Percentiles rank a stretch among this genome's conserved stretches.
Conservation (phyloP, 2,329 filamentous ascomycete genomes). For the Mycosphaerella sp. region DNA sequence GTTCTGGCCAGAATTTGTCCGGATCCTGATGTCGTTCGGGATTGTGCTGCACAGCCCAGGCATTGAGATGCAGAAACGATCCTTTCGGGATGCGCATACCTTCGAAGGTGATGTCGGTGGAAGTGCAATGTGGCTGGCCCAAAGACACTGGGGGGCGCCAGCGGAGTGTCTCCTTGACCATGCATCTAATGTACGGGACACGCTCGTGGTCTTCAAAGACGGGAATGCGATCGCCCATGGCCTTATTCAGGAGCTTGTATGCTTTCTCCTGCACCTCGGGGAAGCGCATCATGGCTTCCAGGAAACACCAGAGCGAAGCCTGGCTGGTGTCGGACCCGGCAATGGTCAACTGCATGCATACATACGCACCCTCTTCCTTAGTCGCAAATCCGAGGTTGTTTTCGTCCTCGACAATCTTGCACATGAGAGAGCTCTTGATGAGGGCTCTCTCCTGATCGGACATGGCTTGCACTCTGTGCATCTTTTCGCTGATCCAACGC, state of each 20-base stretch:
- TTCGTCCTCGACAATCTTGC: too few species aligned
- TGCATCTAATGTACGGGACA: background rate
- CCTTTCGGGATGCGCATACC: background rate
- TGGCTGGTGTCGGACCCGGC: background rate
- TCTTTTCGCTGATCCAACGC: too few species aligned
- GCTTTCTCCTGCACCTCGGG: background rate
- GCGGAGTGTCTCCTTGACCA: background rate
- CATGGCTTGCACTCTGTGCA: too few species aligned
- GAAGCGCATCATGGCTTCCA: background rate
- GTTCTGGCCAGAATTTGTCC: conserved; percentile 30
- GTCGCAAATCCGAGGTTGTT: too few species aligned
- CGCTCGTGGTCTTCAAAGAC: background rate
- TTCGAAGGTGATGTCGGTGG: background rate
- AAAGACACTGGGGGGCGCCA: background rate
- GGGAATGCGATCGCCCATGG: background rate
- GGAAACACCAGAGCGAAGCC: background rate
- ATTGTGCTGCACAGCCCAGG: background rate
- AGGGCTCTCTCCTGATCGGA: too few species aligned
- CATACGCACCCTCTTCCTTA: too few species aligned
- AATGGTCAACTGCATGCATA: too few species aligned
- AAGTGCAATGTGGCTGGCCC: background rate
- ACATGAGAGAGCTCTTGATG: too few species aligned
- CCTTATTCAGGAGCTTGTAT: background rate
- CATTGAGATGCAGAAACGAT: background rate
- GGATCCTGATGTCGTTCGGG: background rate